phyloP scores from a whole-genome alignment of 805 yeast species.

The Yarrowia sp. region DNA sequence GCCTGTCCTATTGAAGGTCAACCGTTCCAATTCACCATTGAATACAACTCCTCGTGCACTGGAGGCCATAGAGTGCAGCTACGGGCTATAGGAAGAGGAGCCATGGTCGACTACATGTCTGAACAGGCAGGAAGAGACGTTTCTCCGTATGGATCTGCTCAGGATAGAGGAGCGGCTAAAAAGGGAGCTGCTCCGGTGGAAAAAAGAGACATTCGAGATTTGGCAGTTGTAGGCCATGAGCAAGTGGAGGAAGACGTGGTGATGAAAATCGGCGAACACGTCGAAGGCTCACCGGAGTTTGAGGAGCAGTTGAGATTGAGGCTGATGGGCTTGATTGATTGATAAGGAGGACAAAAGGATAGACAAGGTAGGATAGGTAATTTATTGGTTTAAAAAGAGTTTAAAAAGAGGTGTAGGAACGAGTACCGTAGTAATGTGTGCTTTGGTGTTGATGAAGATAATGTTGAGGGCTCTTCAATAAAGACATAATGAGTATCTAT shows the following conservation, averaged over 20 bases:
- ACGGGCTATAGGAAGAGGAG: neutral
- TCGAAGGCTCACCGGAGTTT: slow-evolving; percentile 25
- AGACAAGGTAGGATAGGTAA: neutral
- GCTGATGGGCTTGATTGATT: slow-evolving; percentile 23
- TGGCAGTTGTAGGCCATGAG: neutral
- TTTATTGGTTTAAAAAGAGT: neutral
- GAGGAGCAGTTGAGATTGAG: slow-evolving; percentile 11
- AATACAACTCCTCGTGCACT: slow-evolving; percentile 22
- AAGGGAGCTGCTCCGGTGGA: neutral
- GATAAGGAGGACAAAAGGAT: neutral
- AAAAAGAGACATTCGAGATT: neutral
- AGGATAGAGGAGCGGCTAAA: neutral
- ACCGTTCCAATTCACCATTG: slow-evolving; percentile 7
- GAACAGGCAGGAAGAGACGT: neutral
- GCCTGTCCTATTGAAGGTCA: slow-evolving; percentile 9
- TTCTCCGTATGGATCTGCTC: slow-evolving; percentile 11
- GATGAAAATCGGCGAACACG: neutral
- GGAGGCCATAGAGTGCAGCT: slow-evolving; percentile 16
- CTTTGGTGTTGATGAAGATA: no score
- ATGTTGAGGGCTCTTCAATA: no score
- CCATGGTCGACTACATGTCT: neutral
- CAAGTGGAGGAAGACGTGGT: no score
- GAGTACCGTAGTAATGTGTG: no score
- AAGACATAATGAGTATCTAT: no score
- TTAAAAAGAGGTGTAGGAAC: no score